Percentiles rank a stretch among this genome's conserved stretches.
Evolutionary conservation across 1,284 basidiomycete species (phyloP).

Genomic region (Rhodotorula sp.): DNA sequence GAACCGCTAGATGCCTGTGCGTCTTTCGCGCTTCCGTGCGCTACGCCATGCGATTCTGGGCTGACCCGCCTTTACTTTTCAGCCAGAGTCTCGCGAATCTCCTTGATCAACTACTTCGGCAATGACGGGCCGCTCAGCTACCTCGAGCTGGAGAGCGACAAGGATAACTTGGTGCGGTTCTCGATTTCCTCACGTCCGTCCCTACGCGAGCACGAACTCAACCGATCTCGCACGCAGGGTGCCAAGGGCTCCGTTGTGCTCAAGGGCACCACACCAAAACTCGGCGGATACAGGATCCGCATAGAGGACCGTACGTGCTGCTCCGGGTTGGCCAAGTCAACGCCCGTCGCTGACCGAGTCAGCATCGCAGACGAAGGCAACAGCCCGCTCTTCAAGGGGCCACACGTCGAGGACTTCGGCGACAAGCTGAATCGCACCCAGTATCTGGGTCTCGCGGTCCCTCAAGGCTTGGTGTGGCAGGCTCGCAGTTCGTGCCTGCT

Average conservation of each 20-base stretch:
- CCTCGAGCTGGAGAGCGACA: conserved; percentile 69
- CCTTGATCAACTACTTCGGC: conserved; percentile 80
- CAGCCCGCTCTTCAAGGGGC: conserved; percentile 9
- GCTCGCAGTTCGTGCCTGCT: conserved; percentile 65
- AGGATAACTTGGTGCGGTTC: conserved; percentile 66
- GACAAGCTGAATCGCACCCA: conserved; percentile 70
- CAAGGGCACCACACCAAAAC: conserved; percentile 68
- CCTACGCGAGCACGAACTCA: background rate
- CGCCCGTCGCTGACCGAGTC: background rate
- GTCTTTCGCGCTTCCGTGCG: conserved; percentile 41
- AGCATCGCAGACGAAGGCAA: conserved; percentile 53
- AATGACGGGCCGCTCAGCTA: conserved; percentile 76
- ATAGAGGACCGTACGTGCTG: conserved; percentile 68
- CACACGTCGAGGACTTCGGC: conserved; percentile 63
- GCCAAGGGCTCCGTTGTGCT: conserved; percentile 68
- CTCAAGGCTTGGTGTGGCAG: conserved; percentile 73
- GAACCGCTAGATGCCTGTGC: conserved; percentile 69
- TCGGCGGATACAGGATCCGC: conserved; percentile 78
- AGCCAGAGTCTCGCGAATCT: conserved; percentile 62
- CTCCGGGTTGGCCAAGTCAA: background rate
- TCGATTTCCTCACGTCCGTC: background rate
- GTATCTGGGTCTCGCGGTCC: conserved; percentile 66
- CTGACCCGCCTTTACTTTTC: conserved; percentile 46
- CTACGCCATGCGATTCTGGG: background rate
- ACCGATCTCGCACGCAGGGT: conserved; percentile 58